phyloP scores from a whole-genome alignment of 805 yeast genomes.

The Saturnispora mendoncae region DNA sequence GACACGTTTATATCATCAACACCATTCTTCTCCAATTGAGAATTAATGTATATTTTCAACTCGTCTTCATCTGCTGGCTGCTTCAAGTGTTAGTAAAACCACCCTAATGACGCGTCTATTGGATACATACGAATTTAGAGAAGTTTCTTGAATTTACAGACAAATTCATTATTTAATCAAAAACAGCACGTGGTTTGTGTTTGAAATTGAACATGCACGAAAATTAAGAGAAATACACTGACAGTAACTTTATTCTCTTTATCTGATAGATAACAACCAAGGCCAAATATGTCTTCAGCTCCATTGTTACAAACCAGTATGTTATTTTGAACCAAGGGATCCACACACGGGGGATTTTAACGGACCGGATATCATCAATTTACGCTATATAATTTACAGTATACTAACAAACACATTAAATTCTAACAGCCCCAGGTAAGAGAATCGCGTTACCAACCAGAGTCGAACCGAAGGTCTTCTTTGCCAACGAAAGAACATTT shows the following conservation, averaged over 20 bases:
- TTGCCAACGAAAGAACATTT: slow-evolving; percentile 97
- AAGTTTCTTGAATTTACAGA: too few relatives aligned
- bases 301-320: slow-evolving; percentile 64
- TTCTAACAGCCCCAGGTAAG: slow-evolving; percentile 53
- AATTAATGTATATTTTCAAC: background rate
- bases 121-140: background rate
- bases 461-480: slow-evolving; percentile 97
- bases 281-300: slow-evolving; percentile 48
- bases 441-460: slow-evolving; percentile 97
- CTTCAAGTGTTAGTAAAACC: too few relatives aligned
- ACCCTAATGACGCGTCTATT: too few relatives aligned
- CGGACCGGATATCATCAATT: too few relatives aligned
- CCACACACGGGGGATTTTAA: too few relatives aligned
- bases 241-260: background rate
- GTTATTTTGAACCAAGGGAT: too few relatives aligned
- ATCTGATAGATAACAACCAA: background rate
- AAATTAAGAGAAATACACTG: background rate
- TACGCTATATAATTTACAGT: too few relatives aligned
- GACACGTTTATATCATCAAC: slow-evolving; percentile 17
- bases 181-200: too few relatives aligned
- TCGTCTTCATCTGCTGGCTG: background rate
- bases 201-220: too few relatives aligned
- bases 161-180: too few relatives aligned
- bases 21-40: background rate
- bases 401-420: too few relatives aligned